Base-by-base conservation (phyloP, 176 grass and related monocot species). In the Poa pratensis region DNA sequence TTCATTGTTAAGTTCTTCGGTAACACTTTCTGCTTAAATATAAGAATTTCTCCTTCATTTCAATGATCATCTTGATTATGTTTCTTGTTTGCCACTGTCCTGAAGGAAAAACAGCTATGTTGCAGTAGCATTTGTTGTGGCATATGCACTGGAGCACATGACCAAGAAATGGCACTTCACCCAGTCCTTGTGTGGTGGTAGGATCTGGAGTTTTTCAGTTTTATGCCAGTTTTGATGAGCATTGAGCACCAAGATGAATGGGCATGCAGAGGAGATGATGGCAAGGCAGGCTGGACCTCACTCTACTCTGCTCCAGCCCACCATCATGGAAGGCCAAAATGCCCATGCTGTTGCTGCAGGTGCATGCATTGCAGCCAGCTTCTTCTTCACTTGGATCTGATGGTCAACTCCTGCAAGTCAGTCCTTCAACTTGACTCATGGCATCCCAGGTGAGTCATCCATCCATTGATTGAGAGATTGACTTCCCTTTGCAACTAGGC, bases 211-310 rank as follows among this genome's bases (percentile, higher is more conserved):
- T 34, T 45, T 23, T 14, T 43, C 68, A 60, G 48, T 27, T 51
- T 42, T 23, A 34, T 30, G 73, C 51, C 27, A 45, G 20, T 59
- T 77, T 0, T 66, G 24, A 69, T 6, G 57, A 55, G 66, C 81
- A 62, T 46, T 6, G 57, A 55, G 66, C 81, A 62, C 55, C 81
- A 84, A 49, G 30, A 50, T 34, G n/a, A 16, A 42, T 74, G 77
- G 78, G 58, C n/a, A 2, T 46, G 53, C 54, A 83, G 69, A 70
- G 53, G 50, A 46, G 32, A 63, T 46, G 80, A 63, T 76, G 80
- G 81, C 67, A 84, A 63, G 45, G 75, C 81, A 63, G 55, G 75
- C 81, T 88, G 81, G 80, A 78, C 46, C 42, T 84, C 81, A 83
- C 86, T 84, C 30, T n/a, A 11, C 7, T 32, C 37, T n/a, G n/a